These are phyloP conservation scores for Fusarium nisikadoi DNA, from an alignment of 2,329 filamentous ascomycete genomes.

Conservation along the genomic window DNA sequence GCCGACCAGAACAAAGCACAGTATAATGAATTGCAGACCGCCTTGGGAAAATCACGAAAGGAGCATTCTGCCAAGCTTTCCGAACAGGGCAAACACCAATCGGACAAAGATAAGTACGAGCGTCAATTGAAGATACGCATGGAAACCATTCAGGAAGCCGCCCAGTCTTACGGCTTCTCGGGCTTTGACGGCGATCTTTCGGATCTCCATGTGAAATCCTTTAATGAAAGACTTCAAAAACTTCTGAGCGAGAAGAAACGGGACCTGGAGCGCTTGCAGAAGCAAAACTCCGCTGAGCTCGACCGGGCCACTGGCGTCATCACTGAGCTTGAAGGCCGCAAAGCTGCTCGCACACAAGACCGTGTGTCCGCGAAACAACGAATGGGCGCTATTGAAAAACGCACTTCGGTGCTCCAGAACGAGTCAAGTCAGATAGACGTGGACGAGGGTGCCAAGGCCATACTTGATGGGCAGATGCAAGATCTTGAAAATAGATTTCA, in stretches of 20 bases:
- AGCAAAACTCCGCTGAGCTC: constrained; percentile 78
- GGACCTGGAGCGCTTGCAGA: constrained; percentile 78
- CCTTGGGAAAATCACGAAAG: constrained; percentile 57
- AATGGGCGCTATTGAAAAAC: constrained; percentile 78
- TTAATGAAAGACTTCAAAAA: constrained; percentile 81
- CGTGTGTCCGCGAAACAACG: constrained; percentile 79
- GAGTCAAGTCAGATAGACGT: constrained; percentile 78
- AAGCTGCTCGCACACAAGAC: constrained; percentile 76
- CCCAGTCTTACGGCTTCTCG: constrained; percentile 79
- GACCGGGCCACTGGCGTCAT: constrained; percentile 77
- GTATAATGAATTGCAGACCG: constrained; percentile 72
- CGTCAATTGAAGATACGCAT: constrained; percentile 78
- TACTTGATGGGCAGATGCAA: constrained; percentile 77
- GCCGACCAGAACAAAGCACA: constrained; percentile 70
- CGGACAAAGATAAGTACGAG: constrained; percentile 88
- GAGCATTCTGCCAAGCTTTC: constrained; percentile 64
- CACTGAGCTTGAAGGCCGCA: constrained; percentile 78
- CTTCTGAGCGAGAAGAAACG: constrained; percentile 81
- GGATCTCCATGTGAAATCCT: constrained; percentile 77
- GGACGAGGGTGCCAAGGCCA: constrained; percentile 85
- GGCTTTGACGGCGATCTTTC: constrained; percentile 85
- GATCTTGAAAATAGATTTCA: constrained; percentile 74
- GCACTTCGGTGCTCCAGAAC: constrained; percentile 71
- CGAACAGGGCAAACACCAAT: constrained; percentile 82
- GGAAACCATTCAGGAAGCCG: constrained; percentile 80